Evolutionary conservation across 2,329 filamentous ascomycete genomes (phyloP).

Genomic region (Cercospora sp.): DNA sequence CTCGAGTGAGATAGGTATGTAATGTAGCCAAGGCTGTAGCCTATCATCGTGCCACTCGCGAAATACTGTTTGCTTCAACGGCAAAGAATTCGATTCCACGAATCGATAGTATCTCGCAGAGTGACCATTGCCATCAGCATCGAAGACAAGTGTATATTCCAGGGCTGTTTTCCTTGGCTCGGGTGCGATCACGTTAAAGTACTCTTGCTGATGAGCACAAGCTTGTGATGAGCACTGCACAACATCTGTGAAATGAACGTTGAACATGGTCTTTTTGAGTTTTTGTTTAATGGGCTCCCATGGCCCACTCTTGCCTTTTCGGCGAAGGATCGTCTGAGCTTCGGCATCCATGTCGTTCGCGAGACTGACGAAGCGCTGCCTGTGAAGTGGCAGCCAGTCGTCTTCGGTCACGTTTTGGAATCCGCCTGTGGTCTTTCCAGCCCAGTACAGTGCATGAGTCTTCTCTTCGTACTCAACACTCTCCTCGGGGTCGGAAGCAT

Average conservation of each 20-base stretch:
- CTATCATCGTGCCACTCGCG: conserved; percentile 74
- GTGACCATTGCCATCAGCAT: conserved; percentile 68
- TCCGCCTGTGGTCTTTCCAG: conserved; percentile 57
- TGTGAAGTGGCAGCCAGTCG: conserved; percentile 49
- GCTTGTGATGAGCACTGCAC: conserved; percentile 46
- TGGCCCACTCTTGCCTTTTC: background rate
- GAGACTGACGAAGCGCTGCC: conserved; percentile 49
- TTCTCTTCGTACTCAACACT: conserved; percentile 56
- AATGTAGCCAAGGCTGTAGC: conserved; percentile 75
- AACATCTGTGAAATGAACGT: conserved; percentile 50
- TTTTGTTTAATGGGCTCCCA: conserved; percentile 19
- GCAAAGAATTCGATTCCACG: conserved; percentile 66
- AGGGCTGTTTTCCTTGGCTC: conserved; percentile 12
- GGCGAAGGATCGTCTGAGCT: conserved; percentile 11
- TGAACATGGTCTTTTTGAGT: conserved; percentile 36
- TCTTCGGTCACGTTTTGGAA: conserved; percentile 35
- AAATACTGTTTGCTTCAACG: conserved; percentile 76
- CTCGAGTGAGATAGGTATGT: conserved; percentile 74
- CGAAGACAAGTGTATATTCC: conserved; percentile 43
- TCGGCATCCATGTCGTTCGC: conserved; percentile 21
- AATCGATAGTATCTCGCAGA: conserved; percentile 52
- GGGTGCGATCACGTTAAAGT: conserved; percentile 21
- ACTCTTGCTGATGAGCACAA: conserved; percentile 35
- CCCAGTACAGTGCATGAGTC: conserved; percentile 57
- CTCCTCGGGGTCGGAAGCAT: conserved; percentile 44